Conservation (phyloP, 2,329 filamentous ascomycete genomes). For the Diaporthe velutina region DNA sequence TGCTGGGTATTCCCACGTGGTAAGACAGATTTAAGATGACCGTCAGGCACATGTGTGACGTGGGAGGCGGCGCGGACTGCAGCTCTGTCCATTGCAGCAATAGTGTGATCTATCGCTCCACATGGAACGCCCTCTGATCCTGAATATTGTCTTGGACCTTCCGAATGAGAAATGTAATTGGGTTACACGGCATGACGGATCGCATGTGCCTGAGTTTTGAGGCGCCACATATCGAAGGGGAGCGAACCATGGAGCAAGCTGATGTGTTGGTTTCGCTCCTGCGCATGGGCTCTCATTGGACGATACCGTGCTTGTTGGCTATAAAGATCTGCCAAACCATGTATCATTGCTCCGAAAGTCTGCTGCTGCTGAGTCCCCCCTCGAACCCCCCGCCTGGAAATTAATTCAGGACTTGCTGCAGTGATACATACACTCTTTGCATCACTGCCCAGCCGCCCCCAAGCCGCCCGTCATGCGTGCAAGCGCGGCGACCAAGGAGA, state of each 20-base stretch:
- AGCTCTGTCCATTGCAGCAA: too few species aligned
- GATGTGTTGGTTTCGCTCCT: neutral
- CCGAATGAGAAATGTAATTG: neutral
- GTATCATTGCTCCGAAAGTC: neutral
- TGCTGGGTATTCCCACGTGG: too few species aligned
- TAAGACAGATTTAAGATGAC: too few species aligned
- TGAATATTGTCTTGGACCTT: neutral
- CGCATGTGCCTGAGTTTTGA: neutral
- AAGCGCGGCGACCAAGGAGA: neutral
- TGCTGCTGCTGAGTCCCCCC: neutral
- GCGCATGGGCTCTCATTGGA: neutral
- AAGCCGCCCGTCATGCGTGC: neutral
- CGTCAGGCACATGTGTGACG: too few species aligned
- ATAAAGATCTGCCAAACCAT: neutral
- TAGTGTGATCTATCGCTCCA: too few species aligned
- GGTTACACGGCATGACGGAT: neutral
- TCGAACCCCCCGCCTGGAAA: neutral
- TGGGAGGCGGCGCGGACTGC: too few species aligned
- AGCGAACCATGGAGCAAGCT: neutral
- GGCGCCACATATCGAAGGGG: neutral
- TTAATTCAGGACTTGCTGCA: neutral
- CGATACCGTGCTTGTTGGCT: neutral
- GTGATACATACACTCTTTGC: neutral
- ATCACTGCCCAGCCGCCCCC: neutral
- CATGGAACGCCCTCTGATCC: too few species aligned